Evolutionary conservation across 768 basidiomycete species (phyloP), one percentile per base, ranked within the genome.

Genomic region (Tulasnella sp.): DNA sequence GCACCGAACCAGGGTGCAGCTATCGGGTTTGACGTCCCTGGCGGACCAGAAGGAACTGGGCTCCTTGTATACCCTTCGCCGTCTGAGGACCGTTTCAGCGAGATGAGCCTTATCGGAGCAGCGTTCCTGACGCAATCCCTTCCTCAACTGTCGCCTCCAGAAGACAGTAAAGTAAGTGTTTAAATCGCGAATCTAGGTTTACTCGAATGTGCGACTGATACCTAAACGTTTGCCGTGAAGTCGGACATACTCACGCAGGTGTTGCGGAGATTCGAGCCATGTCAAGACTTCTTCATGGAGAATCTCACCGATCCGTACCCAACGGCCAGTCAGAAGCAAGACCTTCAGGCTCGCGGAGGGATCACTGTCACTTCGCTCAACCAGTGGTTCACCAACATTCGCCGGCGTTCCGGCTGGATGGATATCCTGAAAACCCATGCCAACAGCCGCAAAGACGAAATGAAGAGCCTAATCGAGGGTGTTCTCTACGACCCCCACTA

Each of bases 371-470:
- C n/a, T 14, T 78, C 77, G 45, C 67, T 81, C 58, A 78, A 75
- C 73, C 79, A 77, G 45, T 80, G 78, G 76, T 80, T 81, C 78
- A 79, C 79, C 72, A 81, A 81, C 71, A 77, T 73, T 68, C 79
- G 80, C 15, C 80, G 80, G 22, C 79, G 80, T 3, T 79, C 78
- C 12, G 77, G 76, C 6, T 81, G 78, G 77, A 79, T 73, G 72
- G 71, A 70, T 36, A 67, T 79, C 52, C 54, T 76, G 64, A 78
- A 76, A 45, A 45, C 52, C 15, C 17, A 73, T 37, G 76, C 76
- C 39, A 77, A 77, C 19, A 58, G 45, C 38, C 38, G 54, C 45
- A 77, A 72, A 37, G 76, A 77, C 22, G 76, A 71, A 22, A 77
- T 72, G 76, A 77, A 72, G 64, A 15, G 15, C 38, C 39, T 77